Evolutionary conservation across 768 basidiomycete genomes (phyloP).

Genomic region (Hydnomerulius pinastri): DNA sequence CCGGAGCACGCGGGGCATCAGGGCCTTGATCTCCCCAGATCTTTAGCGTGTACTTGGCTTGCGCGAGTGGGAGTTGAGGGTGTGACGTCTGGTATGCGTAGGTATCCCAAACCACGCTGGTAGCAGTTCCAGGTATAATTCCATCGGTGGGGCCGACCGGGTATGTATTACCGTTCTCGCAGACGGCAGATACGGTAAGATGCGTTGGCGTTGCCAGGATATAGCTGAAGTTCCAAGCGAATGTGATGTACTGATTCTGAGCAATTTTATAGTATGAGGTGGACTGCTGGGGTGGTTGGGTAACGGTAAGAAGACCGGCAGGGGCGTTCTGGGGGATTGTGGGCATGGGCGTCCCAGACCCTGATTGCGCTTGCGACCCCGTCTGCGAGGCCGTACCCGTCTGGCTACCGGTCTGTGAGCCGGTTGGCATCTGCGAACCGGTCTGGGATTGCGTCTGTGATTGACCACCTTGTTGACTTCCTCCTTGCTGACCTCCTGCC

Average conservation of each 20-base stretch:
- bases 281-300: slow-evolving; percentile 78
- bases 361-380: slow-evolving; percentile 4
- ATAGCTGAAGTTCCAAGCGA: slow-evolving; percentile 88
- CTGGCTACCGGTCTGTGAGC: slow-evolving; percentile 9
- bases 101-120: slow-evolving; percentile 77
- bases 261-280: slow-evolving; percentile 92
- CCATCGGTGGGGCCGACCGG: slow-evolving; percentile 81
- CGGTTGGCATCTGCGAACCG: not conserved
- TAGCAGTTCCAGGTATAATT: slow-evolving; percentile 68
- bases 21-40: slow-evolving; percentile 84
- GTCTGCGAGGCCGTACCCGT: slow-evolving; percentile 7
- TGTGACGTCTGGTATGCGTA: slow-evolving; percentile 66
- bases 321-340: slow-evolving; percentile 53
- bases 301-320: slow-evolving; percentile 69
- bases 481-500: not conserved
- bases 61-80: slow-evolving; percentile 67
- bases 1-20: slow-evolving; percentile 55
- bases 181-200: slow-evolving; percentile 80
- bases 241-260: slow-evolving; percentile 68
- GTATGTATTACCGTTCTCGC: slow-evolving; percentile 88
- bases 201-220: slow-evolving; percentile 69
- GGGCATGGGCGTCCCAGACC: slow-evolving; percentile 7
- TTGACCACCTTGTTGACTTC: slow-evolving; percentile 1
- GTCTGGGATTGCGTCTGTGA: slow-evolving; percentile 7
- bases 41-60: slow-evolving; percentile 73